Evolutionary conservation across 257 asterid genomes (phyloP).

Genomic region (Solanum piurae): DNA sequence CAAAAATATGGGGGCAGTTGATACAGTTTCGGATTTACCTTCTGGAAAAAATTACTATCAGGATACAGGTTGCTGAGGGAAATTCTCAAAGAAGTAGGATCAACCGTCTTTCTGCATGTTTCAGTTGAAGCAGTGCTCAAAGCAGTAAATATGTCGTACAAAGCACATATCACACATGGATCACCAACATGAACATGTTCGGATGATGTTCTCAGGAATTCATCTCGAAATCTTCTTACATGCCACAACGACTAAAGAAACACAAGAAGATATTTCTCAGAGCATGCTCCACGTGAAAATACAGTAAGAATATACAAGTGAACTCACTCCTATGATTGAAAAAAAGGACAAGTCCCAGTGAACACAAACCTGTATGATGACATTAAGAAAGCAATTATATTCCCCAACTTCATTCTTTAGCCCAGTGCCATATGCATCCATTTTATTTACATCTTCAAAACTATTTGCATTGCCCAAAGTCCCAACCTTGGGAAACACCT

Average conservation of each 20-base stretch:
- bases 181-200: conserved; percentile 86
- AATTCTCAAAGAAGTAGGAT: conserved; percentile 82
- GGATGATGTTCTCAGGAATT: conserved; percentile 58
- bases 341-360: background rate
- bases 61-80: conserved; percentile 92
- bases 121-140: conserved; percentile 46
- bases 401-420: conserved; percentile 90
- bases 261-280: conserved; percentile 3
- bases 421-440: conserved; percentile 71
- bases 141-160: conserved; percentile 70
- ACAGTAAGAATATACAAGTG: conserved; percentile 1
- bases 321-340: background rate
- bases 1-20: background rate
- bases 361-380: conserved; percentile 84
- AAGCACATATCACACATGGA: conserved; percentile 90
- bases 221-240: conserved; percentile 69
- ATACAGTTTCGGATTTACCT: conserved; percentile 35
- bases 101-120: conserved; percentile 54
- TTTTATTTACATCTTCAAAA: conserved; percentile 20
- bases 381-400: conserved; percentile 96
- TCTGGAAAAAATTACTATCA: conserved; percentile 83
- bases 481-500: conserved; percentile 24
- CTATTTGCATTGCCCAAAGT: conserved; percentile 19
- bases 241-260: conserved; percentile 83
- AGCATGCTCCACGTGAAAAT: conserved; percentile 6